phyloP scores from a whole-genome alignment of 2,329 filamentous ascomycete species.

The Penicillium hesseltinei region DNA sequence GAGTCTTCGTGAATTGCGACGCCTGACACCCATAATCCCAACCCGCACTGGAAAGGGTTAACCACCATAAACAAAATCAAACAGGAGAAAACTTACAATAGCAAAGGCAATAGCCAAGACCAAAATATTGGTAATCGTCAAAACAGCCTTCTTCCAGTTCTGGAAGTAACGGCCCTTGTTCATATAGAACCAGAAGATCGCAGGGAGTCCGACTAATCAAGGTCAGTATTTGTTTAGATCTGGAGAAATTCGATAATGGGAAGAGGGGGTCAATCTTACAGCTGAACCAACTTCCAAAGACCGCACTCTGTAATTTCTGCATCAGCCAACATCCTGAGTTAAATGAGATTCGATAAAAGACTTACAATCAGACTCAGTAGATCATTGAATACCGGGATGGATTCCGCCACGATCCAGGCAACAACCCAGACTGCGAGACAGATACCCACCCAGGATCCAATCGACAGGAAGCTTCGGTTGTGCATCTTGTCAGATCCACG shows the following conservation, averaged over 20 bases:
- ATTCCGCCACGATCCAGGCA: conserved; percentile 66
- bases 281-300: conserved; percentile 68
- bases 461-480: conserved; percentile 49
- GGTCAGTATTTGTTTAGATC: conserved; percentile 6
- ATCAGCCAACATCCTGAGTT: conserved; percentile 6
- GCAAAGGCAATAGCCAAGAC: conserved; percentile 23
- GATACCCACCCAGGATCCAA: conserved; percentile 59
- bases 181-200: conserved; percentile 38
- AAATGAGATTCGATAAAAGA: neutral
- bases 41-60: conserved; percentile 23
- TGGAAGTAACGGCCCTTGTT: conserved; percentile 34
- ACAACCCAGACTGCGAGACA: conserved; percentile 56
- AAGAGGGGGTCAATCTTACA: conserved; percentile 26
- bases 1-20: conserved; percentile 29
- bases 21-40: conserved; percentile 29
- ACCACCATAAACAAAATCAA: neutral
- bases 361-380: conserved; percentile 59
- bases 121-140: conserved; percentile 27
- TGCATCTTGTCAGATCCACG: conserved; percentile 55
- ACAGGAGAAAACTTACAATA: conserved; percentile 19
- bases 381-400: conserved; percentile 66
- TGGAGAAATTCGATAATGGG: neutral
- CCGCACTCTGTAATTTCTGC: conserved; percentile 40
- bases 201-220: conserved; percentile 38
- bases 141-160: conserved; percentile 28